Evolutionary conservation across 108 stramenopile species (phyloP), one percentile per base, ranked within the genome.

Genomic region (Nannochloropsis gaditana): DNA sequence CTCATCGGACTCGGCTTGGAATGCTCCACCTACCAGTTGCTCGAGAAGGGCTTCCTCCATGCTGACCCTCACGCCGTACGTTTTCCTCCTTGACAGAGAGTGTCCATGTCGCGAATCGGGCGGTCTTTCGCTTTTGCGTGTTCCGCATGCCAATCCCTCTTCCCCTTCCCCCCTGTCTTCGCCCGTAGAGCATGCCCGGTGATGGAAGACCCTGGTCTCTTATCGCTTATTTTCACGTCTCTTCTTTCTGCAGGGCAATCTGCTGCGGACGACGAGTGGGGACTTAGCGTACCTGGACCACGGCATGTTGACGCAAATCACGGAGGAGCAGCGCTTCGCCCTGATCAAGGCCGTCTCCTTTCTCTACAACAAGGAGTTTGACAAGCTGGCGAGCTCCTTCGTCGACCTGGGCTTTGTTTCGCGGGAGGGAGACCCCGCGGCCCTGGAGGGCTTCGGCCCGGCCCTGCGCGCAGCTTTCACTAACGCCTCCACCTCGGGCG

Each of bases 261-360:
- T 96, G 17, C 91, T 95, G 15, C 93, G 89, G 81, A 94, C 94
- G 31, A 86, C 90, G 9, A 91, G 94, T 80, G 93, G 93, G 5
- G 89, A 92, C 45, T 89, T 96, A 9, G 95, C 93, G 31, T 93
- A 95, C 82, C 92, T 96, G 73, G 96, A 97, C 84, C 96, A 95
- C 88, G 96, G 96, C 9, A 97, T 95, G 95, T 95, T 97, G 96
- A 94, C 94, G 11, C 93, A 94, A 85, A 94, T 97, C 41, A 91
- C 93, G n/a, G 94, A 94, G 59, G 93, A 94, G 81, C 94, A 95
- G 84, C 90, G 96, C 44, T 96, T 94, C 86, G 95, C 94, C 3
- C 86, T 95, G 47, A 93, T 95, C 84, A 94, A 94, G 8, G 90
- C 95, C 31, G 93, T 94, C 15, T 92, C 95, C 44, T 94, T 94